These are phyloP conservation scores for Phytopythium chamaehyphon DNA, from an alignment of 352 stramenopile genomes.

Conservation along the genomic window DNA sequence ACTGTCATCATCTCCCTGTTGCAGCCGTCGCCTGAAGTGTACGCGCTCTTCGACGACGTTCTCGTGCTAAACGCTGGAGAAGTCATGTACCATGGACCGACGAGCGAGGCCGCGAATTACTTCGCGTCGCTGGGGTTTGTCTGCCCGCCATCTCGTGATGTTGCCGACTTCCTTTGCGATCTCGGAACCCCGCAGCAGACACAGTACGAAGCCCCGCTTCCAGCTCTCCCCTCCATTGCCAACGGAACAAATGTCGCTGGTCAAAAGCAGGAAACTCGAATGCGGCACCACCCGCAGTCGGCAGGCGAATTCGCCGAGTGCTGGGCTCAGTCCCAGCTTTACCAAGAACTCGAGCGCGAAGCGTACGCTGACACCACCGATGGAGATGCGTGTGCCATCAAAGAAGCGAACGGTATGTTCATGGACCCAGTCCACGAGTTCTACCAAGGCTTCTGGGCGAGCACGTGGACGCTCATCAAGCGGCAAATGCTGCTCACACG, in stretches of 20 bases:
- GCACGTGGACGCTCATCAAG: slow-evolving; percentile 39
- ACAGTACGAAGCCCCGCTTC: slow-evolving; percentile 20
- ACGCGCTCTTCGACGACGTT: slow-evolving; percentile 92
- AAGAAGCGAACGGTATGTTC: slow-evolving; percentile 45
- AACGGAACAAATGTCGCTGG: no score
- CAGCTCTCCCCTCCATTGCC: no score
- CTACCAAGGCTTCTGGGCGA: slow-evolving; percentile 35
- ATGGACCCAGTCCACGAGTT: slow-evolving; percentile 38
- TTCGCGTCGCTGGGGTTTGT: slow-evolving; percentile 71
- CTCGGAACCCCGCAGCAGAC: slow-evolving; percentile 37
- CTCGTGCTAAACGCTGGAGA: slow-evolving; percentile 88
- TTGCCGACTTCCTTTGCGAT: slow-evolving; percentile 90
- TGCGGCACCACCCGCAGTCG: slow-evolving; percentile 13
- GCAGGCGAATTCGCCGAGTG: slow-evolving; percentile 41
- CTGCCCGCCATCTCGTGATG: slow-evolving; percentile 60
- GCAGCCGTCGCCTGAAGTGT: slow-evolving; percentile 90
- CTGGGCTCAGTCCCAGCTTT: slow-evolving; percentile 34
- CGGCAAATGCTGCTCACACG: slow-evolving; percentile 74
- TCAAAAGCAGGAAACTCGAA: no score
- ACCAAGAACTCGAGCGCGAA: slow-evolving; percentile 17
- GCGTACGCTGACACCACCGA: slow-evolving; percentile 5
- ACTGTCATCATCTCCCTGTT: slow-evolving; percentile 79
- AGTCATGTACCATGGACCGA: slow-evolving; percentile 85
- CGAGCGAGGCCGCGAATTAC: slow-evolving; percentile 55
- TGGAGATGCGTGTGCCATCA: background rate